Evolutionary conservation across 345 rosid genomes (phyloP).

Genomic region (Anacardium occidentale): DNA sequence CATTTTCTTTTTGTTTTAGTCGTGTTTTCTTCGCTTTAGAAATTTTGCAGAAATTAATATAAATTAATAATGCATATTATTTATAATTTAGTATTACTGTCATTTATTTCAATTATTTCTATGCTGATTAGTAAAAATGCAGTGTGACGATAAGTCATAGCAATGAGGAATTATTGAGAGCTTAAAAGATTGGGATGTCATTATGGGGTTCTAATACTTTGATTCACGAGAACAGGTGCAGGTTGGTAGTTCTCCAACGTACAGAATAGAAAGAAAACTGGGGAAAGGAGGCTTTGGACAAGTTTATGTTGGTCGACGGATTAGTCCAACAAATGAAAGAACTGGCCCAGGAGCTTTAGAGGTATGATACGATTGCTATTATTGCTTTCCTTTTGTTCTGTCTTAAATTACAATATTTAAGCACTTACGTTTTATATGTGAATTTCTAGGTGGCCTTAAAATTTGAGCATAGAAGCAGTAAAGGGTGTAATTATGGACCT

Average conservation of each 20-base stretch:
- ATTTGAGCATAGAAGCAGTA: slow-evolving; percentile 92
- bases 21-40: too few species aligned
- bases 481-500: slow-evolving; percentile 92
- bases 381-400: not conserved
- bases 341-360: slow-evolving; percentile 73
- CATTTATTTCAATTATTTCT: too few species aligned
- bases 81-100: too few species aligned
- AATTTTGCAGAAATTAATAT: too few species aligned
- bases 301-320: slow-evolving; percentile 82
- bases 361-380: slow-evolving; percentile 34
- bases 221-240: slow-evolving; percentile 52
- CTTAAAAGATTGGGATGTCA: not conserved
- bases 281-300: slow-evolving; percentile 99
- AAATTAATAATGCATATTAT: too few species aligned
- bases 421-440: not conserved
- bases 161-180: too few species aligned
- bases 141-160: too few species aligned
- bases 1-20: too few species aligned
- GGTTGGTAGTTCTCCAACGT: slow-evolving; percentile 82
- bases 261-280: slow-evolving; percentile 74
- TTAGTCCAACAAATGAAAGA: slow-evolving; percentile 49
- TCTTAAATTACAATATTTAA: not conserved
- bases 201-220: slow-evolving; percentile 6
- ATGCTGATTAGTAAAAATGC: too few species aligned
- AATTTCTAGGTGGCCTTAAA: slow-evolving; percentile 81